Conservation (phyloP, 106 monocot genomes). For the Allium fistulosum region DNA sequence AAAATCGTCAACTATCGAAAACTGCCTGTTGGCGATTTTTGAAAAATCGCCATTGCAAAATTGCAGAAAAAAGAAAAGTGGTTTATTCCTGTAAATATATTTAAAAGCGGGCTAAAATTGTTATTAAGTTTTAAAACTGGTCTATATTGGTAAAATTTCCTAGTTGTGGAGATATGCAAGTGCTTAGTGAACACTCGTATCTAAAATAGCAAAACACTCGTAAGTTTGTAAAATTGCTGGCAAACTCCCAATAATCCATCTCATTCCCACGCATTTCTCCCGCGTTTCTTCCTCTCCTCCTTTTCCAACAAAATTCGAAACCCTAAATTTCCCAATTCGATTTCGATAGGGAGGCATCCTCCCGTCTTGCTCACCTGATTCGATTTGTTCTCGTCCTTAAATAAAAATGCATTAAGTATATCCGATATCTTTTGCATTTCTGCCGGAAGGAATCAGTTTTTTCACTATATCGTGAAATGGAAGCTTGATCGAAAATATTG, state of each 20-base stretch:
- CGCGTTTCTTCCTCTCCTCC: not conserved
- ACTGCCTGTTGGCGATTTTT: too few species aligned
- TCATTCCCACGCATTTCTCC: not conserved
- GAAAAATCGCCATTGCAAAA: too few species aligned
- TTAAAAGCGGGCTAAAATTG: too few species aligned
- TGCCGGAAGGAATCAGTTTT: constrained; percentile 1
- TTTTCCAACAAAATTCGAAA: not conserved
- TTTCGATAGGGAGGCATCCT: not conserved
- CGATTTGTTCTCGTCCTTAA: constrained; percentile 2
- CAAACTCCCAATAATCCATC: not conserved
- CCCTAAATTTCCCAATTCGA: constrained; percentile 3
- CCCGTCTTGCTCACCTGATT: not conserved
- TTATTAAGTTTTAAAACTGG: too few species aligned
- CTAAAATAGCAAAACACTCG: too few species aligned
- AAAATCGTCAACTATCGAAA: too few species aligned
- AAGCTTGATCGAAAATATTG: not conserved
- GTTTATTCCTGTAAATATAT: too few species aligned
- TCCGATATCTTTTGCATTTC: constrained; percentile 10
- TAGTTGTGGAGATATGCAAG: too few species aligned
- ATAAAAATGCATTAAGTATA: not conserved
- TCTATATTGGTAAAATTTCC: too few species aligned
- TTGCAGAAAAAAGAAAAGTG: too few species aligned
- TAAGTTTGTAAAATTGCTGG: too few species aligned
- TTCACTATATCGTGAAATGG: not conserved
- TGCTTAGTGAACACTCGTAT: too few species aligned